Conservation (phyloP, 176 grass and related monocot genomes). For the Sorghum bicolor region Sorghum_bicolor_NCBIv3 NC_012871.2:66149001-66149500, state of each 20-base stretch:
- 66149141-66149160: slow-evolving; percentile 41
- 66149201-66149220: slow-evolving; percentile 23
- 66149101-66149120: slow-evolving; percentile 57
- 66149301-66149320: slow-evolving; percentile 73
- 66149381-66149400: not conserved
- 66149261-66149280: slow-evolving; percentile 64
- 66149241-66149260: slow-evolving; percentile 39
- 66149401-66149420: not conserved
- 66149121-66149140: slow-evolving; percentile 45
- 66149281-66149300: slow-evolving; percentile 67
- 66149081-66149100: slow-evolving; percentile 49
- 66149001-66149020: slow-evolving; percentile 7
- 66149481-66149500: slow-evolving; percentile 77
- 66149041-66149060: slow-evolving; percentile 89
- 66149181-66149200: not conserved
- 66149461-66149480: slow-evolving; percentile 59
- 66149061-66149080: slow-evolving; percentile 34
- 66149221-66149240: slow-evolving; percentile 21
- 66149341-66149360: slow-evolving; percentile 76
- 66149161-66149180: slow-evolving; percentile 47
- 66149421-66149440: slow-evolving; percentile 5
- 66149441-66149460: not conserved
- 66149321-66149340: slow-evolving; percentile 92
- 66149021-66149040: slow-evolving; percentile 22
- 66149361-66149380: slow-evolving; percentile 76